Conservation (phyloP, 352 stramenopile species). For the Proteromonas lacertae region DNA sequence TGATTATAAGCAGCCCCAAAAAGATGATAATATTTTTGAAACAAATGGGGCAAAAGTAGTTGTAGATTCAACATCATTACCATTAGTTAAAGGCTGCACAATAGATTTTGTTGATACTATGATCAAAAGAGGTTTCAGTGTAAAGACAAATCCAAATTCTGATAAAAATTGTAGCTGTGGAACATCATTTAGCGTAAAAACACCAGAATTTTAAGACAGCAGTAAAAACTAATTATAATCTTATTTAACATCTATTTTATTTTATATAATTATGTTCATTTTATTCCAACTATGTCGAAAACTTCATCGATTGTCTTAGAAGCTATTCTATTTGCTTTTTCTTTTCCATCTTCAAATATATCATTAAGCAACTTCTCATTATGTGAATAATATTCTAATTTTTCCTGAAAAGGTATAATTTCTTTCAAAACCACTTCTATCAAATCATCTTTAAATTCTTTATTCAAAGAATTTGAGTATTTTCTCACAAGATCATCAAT, state of each 20-base stretch:
- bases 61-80: slow-evolving; percentile 56
- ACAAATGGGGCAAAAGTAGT: slow-evolving; percentile 39
- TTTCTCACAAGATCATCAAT: slow-evolving; percentile 29
- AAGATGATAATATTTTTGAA: slow-evolving; percentile 36
- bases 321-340: slow-evolving; percentile 24
- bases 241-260: no score
- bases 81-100: slow-evolving; percentile 57
- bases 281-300: no score
- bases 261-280: no score
- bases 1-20: slow-evolving; percentile 18
- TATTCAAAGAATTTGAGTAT: slow-evolving; percentile 28
- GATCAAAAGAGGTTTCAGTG: slow-evolving; percentile 70
- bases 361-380: slow-evolving; percentile 47
- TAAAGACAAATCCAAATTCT: slow-evolving; percentile 82
- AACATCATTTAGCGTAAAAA: slow-evolving; percentile 82
- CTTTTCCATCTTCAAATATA: slow-evolving; percentile 39
- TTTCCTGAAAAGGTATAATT: slow-evolving; percentile 63
- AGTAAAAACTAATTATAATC: no score
- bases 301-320: no score
- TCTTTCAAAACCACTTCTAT: slow-evolving; percentile 70
- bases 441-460: slow-evolving; percentile 68
- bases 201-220: no score
- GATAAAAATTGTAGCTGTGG: slow-evolving; percentile 80
- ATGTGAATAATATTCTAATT: slow-evolving; percentile 50
- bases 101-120: slow-evolving; percentile 85